These are phyloP conservation scores for Symbiotaphrina buchneri DNA, from an alignment of 495 filamentous ascomycete genomes.

Conservation along the genomic window DNA sequence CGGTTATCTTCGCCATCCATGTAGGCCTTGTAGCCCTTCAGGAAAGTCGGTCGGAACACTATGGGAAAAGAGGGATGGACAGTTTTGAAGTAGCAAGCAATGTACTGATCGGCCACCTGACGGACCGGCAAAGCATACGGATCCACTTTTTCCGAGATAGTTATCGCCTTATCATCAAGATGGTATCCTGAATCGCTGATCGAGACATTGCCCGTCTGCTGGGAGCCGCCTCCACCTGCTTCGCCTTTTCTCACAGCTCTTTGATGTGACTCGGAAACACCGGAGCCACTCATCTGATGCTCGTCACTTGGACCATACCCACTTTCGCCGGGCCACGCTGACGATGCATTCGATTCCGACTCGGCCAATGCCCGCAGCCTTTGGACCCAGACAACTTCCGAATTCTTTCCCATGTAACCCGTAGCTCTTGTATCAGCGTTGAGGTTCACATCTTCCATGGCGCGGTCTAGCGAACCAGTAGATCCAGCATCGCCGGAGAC, in stretches of 20 bases:
- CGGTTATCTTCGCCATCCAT: slow-evolving; percentile 15
- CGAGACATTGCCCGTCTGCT: slow-evolving; percentile 4
- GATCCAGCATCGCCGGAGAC: slow-evolving; percentile 32
- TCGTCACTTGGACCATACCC: too few species aligned
- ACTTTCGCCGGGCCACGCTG: too few species aligned
- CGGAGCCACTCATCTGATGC: background rate
- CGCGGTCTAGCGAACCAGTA: slow-evolving; percentile 31
- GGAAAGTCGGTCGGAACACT: slow-evolving; percentile 28
- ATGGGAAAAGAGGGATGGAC: slow-evolving; percentile 40
- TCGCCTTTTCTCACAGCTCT: too few species aligned
- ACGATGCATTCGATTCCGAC: too few species aligned
- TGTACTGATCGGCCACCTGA: slow-evolving; percentile 25
- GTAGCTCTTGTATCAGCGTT: slow-evolving; percentile 20
- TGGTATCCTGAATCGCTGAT: slow-evolving; percentile 2
- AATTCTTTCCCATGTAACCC: slow-evolving; percentile 37
- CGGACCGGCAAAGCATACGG: slow-evolving; percentile 24
- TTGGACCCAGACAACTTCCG: slow-evolving; percentile 35
- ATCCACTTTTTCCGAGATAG: slow-evolving; percentile 13
- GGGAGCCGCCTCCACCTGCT: background rate
- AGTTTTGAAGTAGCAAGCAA: slow-evolving; percentile 32
- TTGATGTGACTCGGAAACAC: background rate
- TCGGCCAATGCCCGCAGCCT: slow-evolving; percentile 14
- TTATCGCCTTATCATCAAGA: slow-evolving; percentile 1
- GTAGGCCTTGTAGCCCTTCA: slow-evolving; percentile 15
- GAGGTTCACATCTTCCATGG: slow-evolving; percentile 37